Conservation (phyloP, 345 rosid genomes). For the Linum tenue region DNA sequence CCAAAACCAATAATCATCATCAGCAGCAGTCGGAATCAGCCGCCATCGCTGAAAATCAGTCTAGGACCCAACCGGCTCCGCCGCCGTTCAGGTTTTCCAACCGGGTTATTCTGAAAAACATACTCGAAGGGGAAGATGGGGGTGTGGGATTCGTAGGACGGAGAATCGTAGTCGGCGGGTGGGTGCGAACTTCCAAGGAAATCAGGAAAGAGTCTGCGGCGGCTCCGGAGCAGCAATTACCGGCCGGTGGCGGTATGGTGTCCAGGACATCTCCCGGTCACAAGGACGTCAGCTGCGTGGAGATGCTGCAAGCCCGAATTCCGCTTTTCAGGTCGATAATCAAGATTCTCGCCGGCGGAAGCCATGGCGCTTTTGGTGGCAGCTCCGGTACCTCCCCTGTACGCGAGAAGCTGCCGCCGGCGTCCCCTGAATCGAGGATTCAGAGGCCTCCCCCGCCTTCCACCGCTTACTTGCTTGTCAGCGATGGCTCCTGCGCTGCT, state of each 20-base stretch:
- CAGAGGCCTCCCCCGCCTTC: constrained; percentile 24
- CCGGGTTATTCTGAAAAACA: constrained; percentile 46
- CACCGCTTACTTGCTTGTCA: constrained; percentile 33
- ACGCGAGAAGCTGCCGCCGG: constrained; percentile 26
- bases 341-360: constrained; percentile 42
- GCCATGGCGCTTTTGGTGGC: constrained; percentile 5
- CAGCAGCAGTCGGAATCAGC: not conserved
- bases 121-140: constrained; percentile 38
- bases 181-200: constrained; percentile 76
- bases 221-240: not conserved
- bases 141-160: constrained; percentile 36
- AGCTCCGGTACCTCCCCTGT: constrained; percentile 11
- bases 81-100: constrained; percentile 41
- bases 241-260: constrained; percentile 13
- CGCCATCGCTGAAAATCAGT: not conserved
- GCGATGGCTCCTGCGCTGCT: constrained; percentile 67
- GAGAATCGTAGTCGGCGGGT: constrained; percentile 70
- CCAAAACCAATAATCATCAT: not conserved
- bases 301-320: constrained; percentile 56
- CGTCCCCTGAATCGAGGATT: constrained; percentile 17
- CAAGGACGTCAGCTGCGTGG: constrained; percentile 42
- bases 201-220: constrained; percentile 32
- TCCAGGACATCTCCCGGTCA: constrained; percentile 6
- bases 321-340: constrained; percentile 49
- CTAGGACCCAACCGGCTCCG: not conserved